Evolutionary conservation across 768 basidiomycete species (phyloP).

Genomic region (Gloeostereum incarnatum): DNA sequence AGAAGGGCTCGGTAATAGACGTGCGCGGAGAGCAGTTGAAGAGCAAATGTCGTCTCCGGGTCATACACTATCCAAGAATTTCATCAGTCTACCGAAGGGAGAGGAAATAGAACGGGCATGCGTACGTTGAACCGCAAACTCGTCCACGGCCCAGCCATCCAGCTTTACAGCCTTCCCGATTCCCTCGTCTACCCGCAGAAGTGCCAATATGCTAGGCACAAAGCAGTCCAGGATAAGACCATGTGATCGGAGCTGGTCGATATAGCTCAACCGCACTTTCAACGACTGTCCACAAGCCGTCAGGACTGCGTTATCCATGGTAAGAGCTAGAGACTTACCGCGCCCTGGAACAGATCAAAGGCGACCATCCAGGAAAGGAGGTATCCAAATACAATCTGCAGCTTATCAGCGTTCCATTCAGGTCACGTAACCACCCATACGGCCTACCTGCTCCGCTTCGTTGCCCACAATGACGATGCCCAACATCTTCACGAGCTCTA

Average conservation of each 20-base stretch:
- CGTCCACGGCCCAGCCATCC: constrained; percentile 80
- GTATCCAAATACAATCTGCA: constrained; percentile 47
- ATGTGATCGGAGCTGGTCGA: constrained; percentile 72
- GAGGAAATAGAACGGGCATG: constrained; percentile 2
- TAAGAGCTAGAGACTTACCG: constrained; percentile 41
- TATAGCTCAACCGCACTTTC: constrained; percentile 77
- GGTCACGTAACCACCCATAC: neutral
- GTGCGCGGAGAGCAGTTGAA: constrained; percentile 72
- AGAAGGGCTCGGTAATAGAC: constrained; percentile 84
- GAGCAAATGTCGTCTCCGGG: constrained; percentile 35
- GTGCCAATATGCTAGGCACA: constrained; percentile 60
- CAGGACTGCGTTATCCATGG: too few species aligned
- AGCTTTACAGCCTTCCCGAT: constrained; percentile 66
- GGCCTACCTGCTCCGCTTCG: constrained; percentile 27
- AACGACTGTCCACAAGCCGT: constrained; percentile 68
- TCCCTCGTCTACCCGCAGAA: constrained; percentile 61
- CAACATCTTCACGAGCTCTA: constrained; percentile 47
- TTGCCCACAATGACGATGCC: constrained; percentile 25
- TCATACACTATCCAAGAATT: constrained; percentile 48
- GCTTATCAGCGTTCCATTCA: constrained; percentile 7
- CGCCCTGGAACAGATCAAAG: constrained; percentile 76
- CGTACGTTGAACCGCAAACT: constrained; percentile 70
- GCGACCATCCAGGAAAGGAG: constrained; percentile 88
- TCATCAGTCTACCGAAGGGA: constrained; percentile 3
- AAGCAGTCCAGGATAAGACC: constrained; percentile 57